Evolutionary conservation across 768 basidiomycete species (phyloP), one percentile per base, ranked within the genome.

Genomic region (Pleurotus cornucopiae): DNA sequence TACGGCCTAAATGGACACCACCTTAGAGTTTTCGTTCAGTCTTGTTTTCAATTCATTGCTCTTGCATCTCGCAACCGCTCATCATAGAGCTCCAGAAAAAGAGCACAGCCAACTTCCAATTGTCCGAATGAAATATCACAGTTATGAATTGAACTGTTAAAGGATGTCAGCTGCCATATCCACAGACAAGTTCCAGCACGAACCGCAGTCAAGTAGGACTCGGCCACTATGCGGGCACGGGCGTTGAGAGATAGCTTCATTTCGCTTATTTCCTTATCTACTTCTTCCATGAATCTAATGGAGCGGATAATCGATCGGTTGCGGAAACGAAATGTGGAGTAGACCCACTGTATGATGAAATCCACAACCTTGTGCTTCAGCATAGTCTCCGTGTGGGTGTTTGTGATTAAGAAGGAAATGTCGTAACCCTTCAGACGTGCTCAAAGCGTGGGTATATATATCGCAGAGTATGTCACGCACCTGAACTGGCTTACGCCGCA

Each of bases 331-430:
- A 56, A 47, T 54, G 25, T 4, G 9, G 45, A 49, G 43, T 11
- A 12, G 9, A 74, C 86, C 47, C 60, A 96, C 92, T 98, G 94
- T 62, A 98, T 97, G 74, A 99, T 97, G 72, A 99, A 99, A 74
- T 99, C 97, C 38, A 99, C 97, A 52, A 99, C 89, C 77, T 98
- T 98, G 74, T 99, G 97, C 75, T 98, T 99, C 62, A 98, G 79
- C 97, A 99, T 98, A 7, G 92, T 95, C 71, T 98, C 96, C 30
- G 94, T 82, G 69, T 99, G 94, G 51, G 88, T 86, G 71, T 98
- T 97, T 56, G 96, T 98, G 68, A 99, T 95, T 59, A 98, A 78
- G 79, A 99, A 98, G 2, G 94, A 96, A 60, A 99, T 98, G 62
- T 98, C 97, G 63, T 98, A 98, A 55, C 97, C 97, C 94, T 99